Base-by-base conservation (phyloP, 2,329 filamentous ascomycete species). In the Endoconidiophora polonica region DNA sequence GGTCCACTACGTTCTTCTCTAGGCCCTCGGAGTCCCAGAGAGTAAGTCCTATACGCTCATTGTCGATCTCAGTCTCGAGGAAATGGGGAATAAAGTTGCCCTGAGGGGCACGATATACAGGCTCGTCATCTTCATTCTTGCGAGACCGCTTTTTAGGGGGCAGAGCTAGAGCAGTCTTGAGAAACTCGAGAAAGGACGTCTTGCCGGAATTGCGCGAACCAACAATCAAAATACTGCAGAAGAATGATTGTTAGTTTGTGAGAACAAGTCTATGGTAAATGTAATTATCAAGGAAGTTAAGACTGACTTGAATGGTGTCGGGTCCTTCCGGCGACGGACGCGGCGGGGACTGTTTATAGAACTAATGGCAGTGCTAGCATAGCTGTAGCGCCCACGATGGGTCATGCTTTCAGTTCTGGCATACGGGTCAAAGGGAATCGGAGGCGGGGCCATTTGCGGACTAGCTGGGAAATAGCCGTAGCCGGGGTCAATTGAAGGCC, bases 21-120 rank as follows among this genome's bases (percentile, higher is more conserved):
- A 98, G 68, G 1, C 91, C 91, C 59, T 91, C 82, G 0, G 91
- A 96, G 63, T 98, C 91, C 91, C 91, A 98, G 29, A 98, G 68
- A 0, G 91, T 98, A 56, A 98, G 68, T 6, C 91, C 91, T 44
- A 98, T 76, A 47, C 90, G 80, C 66, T 98, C 90, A 53, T 79
- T 79, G 55, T 96, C 88, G 52, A 96, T 86, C 62, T 96, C 90
- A 2, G 88, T 91, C 67, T 98, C 91, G 53, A 96, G 71, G 59
- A 90, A 96, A 62, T 91, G 81, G 12, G 86, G 85, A 44, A 82
- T 81, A 64, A 94, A 96, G 59, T 79, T 83, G 66, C 80, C 76
- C 4, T 76, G 69, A 5, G 72, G 68, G 38, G 65, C 65, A 46
- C 68, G 70, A 16, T 69, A 67, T 47, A 67, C 70, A 52, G 76